Evolutionary conservation across 371 early-diverging fungal species (phyloP).

Genomic region (Amoeboradix gromovi): DNA sequence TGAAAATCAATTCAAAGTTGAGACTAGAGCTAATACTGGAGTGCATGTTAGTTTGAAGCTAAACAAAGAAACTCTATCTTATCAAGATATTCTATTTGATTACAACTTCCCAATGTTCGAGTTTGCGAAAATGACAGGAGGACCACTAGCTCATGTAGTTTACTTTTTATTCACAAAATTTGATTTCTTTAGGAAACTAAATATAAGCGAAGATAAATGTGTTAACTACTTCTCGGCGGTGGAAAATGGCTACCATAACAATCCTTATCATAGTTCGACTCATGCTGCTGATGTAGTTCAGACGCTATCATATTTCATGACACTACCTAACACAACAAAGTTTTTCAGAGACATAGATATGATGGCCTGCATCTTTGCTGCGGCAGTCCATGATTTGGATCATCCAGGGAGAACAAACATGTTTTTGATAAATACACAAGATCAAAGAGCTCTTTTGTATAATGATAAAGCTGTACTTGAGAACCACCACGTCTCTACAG

Average conservation of each 20-base stretch:
- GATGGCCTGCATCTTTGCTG: slow-evolving; percentile 38
- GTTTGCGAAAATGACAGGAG: not conserved
- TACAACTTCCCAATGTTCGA: not conserved
- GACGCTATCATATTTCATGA: slow-evolving; percentile 34
- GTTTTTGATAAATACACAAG: slow-evolving; percentile 26
- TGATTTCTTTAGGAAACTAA: slow-evolving; percentile 13
- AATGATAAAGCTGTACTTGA: slow-evolving; percentile 75
- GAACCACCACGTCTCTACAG: slow-evolving; percentile 61
- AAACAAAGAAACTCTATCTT: not conserved
- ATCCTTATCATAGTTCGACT: slow-evolving; percentile 51
- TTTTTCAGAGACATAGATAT: slow-evolving; percentile 23
- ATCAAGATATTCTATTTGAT: not conserved
- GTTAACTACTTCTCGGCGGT: slow-evolving; percentile 12
- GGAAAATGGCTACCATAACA: slow-evolving; percentile 22
- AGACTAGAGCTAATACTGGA: not conserved
- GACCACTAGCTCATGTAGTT: not conserved
- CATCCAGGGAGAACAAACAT: slow-evolving; percentile 60
- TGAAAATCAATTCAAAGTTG: not conserved
- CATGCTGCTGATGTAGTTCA: slow-evolving; percentile 66
- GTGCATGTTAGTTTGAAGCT: not conserved
- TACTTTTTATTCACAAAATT: slow-evolving; percentile 4
- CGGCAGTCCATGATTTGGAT: slow-evolving; percentile 51
- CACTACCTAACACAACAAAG: slow-evolving; percentile 4
- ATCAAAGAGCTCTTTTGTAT: slow-evolving; percentile 58
- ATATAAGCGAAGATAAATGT: slow-evolving; percentile 15